Percentiles rank a stretch among this genome's conserved stretches.
These are phyloP conservation scores for Lactifluus volemus DNA, from an alignment of 768 basidiomycete species.

Conservation along the genomic window DNA sequence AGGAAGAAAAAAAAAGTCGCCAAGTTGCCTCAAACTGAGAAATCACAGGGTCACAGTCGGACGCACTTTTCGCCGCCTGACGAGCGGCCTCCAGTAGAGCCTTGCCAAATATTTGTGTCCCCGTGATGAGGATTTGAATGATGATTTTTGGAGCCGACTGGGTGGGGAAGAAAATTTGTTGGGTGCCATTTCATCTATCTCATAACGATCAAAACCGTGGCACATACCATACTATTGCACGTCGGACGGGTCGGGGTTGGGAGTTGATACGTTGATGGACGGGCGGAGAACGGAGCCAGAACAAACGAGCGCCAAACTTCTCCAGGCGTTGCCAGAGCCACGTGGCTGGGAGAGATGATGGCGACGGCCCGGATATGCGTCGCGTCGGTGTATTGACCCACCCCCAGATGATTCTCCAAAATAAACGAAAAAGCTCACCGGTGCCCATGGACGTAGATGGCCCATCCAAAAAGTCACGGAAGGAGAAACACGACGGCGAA, in stretches of 20 bases:
- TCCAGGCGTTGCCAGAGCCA: background rate
- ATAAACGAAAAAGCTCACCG: conserved; percentile 9
- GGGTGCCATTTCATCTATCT: background rate
- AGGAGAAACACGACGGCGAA: conserved; percentile 30
- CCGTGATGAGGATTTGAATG: conserved; percentile 70
- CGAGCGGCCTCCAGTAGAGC: conserved; percentile 84
- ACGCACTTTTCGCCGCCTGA: conserved; percentile 89
- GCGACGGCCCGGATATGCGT: too few relatives aligned
- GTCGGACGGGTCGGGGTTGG: background rate
- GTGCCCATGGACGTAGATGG: conserved; percentile 22
- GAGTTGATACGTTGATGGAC: background rate
- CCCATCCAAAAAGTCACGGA: conserved; percentile 26
- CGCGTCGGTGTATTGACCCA: too few relatives aligned
- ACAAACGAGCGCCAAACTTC: background rate
- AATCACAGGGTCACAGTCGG: background rate
- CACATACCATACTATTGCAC: conserved; percentile 6
- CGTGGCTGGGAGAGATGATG: background rate
- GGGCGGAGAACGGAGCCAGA: background rate
- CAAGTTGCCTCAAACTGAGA: background rate
- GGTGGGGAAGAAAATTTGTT: background rate
- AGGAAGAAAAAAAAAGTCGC: background rate
- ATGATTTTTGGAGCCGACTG: conserved; percentile 76
- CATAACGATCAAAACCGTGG: background rate
- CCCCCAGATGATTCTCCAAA: background rate
- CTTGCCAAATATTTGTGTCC: conserved; percentile 79